A percentile compares a stretch with the other conserved stretches of the same genome.
These are phyloP conservation scores for Dimocarpus longan DNA, from an alignment of 345 rosid genomes.

Conservation along the genomic window DNA sequence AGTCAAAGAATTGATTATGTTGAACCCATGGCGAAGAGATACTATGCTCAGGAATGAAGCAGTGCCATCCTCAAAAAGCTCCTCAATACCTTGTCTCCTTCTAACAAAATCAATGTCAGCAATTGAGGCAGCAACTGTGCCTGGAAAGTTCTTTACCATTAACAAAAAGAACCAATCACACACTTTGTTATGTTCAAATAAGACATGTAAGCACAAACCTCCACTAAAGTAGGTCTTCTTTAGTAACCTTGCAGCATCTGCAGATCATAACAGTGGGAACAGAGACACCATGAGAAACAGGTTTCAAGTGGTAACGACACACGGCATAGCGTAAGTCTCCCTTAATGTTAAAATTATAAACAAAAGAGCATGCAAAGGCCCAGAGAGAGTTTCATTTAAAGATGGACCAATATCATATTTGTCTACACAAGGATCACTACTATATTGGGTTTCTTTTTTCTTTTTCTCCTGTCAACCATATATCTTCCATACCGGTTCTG, in stretches of 20 bases:
- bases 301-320: neutral
- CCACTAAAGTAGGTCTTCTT: constrained; percentile 91
- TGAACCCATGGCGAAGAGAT: constrained; percentile 80
- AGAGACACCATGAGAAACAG: constrained; percentile 13
- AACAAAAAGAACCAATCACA: neutral
- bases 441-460: neutral
- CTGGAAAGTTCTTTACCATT: constrained; percentile 41
- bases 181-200: neutral
- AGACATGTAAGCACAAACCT: constrained; percentile 56
- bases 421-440: neutral
- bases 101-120: constrained; percentile 95
- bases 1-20: constrained; percentile 68
- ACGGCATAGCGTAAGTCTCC: neutral
- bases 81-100: constrained; percentile 85
- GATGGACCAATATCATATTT: neutral
- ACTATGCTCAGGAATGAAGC: constrained; percentile 84
- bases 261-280: constrained; percentile 19
- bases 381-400: neutral
- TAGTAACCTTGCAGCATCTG: constrained; percentile 89
- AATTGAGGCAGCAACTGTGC: constrained; percentile 90
- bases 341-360: neutral
- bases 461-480: neutral
- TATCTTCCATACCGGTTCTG: neutral
- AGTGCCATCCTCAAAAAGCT: constrained; percentile 92
- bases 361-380: neutral